Evolutionary conservation across 2,329 filamentous ascomycete species (phyloP), one percentile per base, ranked within the genome.

Genomic region (Dothidotthia symphoricarpi): DNA sequence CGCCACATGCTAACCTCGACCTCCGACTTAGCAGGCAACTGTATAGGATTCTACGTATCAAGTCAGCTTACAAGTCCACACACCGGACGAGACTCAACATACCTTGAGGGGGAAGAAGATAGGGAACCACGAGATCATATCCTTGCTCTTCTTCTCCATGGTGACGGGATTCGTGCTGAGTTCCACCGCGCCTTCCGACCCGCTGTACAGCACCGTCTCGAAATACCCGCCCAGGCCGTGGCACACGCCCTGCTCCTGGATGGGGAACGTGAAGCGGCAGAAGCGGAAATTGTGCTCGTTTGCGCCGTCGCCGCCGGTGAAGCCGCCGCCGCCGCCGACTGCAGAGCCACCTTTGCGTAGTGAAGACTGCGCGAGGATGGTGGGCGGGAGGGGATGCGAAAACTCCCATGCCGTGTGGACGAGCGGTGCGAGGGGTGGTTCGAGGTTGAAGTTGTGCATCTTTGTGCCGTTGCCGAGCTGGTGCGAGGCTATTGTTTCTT

Each of bases 61-160:
- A 26, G 24, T 53, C 32, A 50, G 43, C 24, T 27, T 19, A 28
- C 5, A 17, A 26, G 14, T 11, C n/a, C 8, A 24, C 16, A 11
- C 14, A 22, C 25, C 6, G 6, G 28, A 26, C n/a, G 29, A 28
- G 34, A 30, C 15, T 12, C 27, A 31, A 40, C 78, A 59, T 73
- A 90, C 89, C 81, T 93, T 95, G 11, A 98, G 71, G 0, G 94
- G 93, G 63, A 98, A 98, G 71, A 91, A 96, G 19, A 98, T 97
- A 1, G 93, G 93, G 65, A 98, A 98, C 93, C 93, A 98, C 38
- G 88, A 95, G 49, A 96, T 95, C 94, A 98, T 98, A 57, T 94
- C 90, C 61, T 85, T 86, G 74, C 89, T 95, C 78, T 97, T 97
- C 40, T 74, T 73, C 39, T 93, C 88, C 69, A 98, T 97, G 19